Percentiles rank a stretch among this genome's conserved stretches.
These are phyloP conservation scores for Cylindrotheca closterium DNA, from an alignment of 108 stramenopile genomes.

Conservation along the genomic window DNA sequence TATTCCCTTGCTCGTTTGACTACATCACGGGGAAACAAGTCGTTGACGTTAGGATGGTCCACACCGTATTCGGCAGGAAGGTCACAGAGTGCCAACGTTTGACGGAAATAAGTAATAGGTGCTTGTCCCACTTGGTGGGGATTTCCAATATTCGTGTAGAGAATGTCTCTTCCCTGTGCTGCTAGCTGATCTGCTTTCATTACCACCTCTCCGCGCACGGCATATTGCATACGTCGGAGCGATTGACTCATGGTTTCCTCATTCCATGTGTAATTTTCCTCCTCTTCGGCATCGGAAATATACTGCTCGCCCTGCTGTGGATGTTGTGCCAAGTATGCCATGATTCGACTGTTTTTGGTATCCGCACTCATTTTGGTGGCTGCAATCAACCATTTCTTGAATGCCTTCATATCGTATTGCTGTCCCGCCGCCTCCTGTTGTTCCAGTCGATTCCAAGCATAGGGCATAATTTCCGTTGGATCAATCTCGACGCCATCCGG, in stretches of 20 bases:
- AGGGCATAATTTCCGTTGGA: conserved; percentile 28
- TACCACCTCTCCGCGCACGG: conserved; percentile 76
- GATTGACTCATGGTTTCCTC: conserved; percentile 70
- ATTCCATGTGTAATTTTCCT: conserved; percentile 52
- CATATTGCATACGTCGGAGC: conserved; percentile 79
- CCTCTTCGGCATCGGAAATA: conserved; percentile 27
- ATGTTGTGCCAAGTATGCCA: conserved; percentile 36
- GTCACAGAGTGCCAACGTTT: conserved; percentile 87
- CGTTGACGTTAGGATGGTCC: conserved; percentile 48
- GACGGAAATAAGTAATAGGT: conserved; percentile 82
- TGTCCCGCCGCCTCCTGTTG: conserved; percentile 18
- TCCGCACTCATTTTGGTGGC: conserved; percentile 63
- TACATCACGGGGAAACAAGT: conserved; percentile 67
- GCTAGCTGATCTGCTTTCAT: conserved; percentile 72
- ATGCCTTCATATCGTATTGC: conserved; percentile 23
- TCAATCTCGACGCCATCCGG: conserved; percentile 29
- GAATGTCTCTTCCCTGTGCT: conserved; percentile 40
- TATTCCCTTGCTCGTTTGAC: conserved; percentile 67
- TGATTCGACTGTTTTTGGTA: conserved; percentile 41
- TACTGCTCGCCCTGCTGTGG: conserved; percentile 38
- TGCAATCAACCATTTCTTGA: conserved; percentile 60
- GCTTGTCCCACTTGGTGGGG: conserved; percentile 92
- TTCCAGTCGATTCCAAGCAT: conserved; percentile 35
- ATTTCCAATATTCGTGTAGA: conserved; percentile 94
- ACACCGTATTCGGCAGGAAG: conserved; percentile 74